Conservation (phyloP, 352 stramenopile genomes). For the Globisporangium paddicum region DNA sequence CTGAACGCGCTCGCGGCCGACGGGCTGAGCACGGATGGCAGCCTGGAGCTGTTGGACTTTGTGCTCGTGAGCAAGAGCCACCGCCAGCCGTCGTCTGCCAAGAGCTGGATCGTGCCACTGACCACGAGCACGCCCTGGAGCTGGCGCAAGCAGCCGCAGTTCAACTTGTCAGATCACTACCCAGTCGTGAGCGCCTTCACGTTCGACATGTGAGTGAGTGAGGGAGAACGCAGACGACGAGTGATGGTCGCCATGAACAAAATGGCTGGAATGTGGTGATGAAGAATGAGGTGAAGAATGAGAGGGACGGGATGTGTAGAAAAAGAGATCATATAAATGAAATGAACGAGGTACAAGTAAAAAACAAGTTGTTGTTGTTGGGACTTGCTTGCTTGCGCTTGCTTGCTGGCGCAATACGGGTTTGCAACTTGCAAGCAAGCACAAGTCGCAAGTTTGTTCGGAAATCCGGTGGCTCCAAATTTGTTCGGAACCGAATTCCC, state of each 20-base stretch:
- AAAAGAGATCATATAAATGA: no score
- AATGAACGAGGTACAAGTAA: no score
- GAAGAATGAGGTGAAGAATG: neutral
- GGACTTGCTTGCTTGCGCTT: no score
- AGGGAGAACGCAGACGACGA: neutral
- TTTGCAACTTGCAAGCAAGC: no score
- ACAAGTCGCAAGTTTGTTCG: no score
- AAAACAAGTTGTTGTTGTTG: no score
- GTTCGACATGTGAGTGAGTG: constrained; percentile 56
- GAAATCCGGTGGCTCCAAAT: no score
- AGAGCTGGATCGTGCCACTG: constrained; percentile 62
- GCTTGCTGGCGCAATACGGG: no score
- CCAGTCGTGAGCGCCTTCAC: constrained; percentile 64
- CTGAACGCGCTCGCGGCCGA: constrained; percentile 63
- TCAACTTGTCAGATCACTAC: constrained; percentile 78
- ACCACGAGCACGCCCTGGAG: constrained; percentile 43
- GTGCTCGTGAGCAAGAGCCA: constrained; percentile 56
- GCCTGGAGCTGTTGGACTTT: constrained; percentile 70
- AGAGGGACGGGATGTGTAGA: no score
- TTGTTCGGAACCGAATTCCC: no score
- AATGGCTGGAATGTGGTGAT: neutral
- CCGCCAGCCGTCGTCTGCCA: constrained; percentile 44
- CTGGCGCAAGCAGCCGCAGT: constrained; percentile 55
- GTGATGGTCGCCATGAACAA: neutral
- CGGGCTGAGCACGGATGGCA: constrained; percentile 67